Percentiles rank a stretch among this genome's conserved stretches.
phyloP scores from a whole-genome alignment of 148 eudicot species.

The Talinum fruticosum region DNA sequence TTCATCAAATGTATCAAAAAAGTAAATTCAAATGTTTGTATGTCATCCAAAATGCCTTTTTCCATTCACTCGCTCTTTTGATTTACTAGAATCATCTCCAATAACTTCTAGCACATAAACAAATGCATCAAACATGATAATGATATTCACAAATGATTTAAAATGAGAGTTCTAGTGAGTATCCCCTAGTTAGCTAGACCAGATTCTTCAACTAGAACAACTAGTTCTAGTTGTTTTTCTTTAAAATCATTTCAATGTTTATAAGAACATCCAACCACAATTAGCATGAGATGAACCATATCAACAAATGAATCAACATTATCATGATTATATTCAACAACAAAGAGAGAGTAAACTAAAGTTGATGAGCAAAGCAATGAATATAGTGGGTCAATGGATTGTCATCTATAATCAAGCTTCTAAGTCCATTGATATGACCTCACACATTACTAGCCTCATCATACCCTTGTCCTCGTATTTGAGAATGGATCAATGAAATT shows the following conservation, averaged over 20 bases:
- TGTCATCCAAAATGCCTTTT: background rate
- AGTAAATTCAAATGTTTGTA: background rate
- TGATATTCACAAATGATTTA: background rate
- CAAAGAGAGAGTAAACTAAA: conserved; percentile 4
- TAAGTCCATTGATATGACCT: background rate
- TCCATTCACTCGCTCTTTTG: background rate
- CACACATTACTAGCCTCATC: background rate
- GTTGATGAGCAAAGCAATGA: conserved; percentile 13
- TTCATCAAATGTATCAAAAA: background rate
- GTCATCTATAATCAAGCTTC: no score
- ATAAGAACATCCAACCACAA: conserved; percentile 5
- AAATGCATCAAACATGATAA: background rate
- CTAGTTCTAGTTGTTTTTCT: background rate
- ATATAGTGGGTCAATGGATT: background rate
- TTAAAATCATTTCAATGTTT: background rate
- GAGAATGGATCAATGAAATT: no score
- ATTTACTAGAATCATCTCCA: background rate
- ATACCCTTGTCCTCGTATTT: background rate
- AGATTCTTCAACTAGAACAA: conserved; percentile 3
- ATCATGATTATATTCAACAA: background rate
- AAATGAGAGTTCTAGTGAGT: conserved; percentile 11
- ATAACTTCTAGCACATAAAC: background rate
- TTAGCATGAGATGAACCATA: background rate
- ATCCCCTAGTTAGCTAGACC: background rate
- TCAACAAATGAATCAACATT: conserved; percentile 1